Percentiles rank a stretch among this genome's conserved stretches.
These are phyloP conservation scores for Hortiboletus flavorubellus DNA, from an alignment of 768 basidiomycete species.

Conservation along the genomic window DNA sequence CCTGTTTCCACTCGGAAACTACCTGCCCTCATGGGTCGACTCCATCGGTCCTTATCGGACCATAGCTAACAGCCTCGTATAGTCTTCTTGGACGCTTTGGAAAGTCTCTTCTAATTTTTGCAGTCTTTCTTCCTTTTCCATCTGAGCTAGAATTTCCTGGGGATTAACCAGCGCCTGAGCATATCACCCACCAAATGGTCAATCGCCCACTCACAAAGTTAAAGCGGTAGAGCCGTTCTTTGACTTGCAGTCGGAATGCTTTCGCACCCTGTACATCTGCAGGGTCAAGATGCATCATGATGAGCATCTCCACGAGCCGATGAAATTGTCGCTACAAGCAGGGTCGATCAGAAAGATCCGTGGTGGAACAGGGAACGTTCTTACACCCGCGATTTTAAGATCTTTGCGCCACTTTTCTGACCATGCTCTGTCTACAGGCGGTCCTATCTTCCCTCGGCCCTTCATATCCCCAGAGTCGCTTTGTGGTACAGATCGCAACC, in stretches of 20 bases:
- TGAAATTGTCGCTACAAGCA: constrained; percentile 82
- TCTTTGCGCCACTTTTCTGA: constrained; percentile 75
- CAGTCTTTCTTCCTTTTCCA: constrained; percentile 83
- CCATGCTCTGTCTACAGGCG: constrained; percentile 76
- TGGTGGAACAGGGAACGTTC: constrained; percentile 10
- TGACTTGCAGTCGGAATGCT: constrained; percentile 86
- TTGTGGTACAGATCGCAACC: constrained; percentile 30
- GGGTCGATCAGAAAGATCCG: neutral
- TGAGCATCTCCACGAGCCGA: constrained; percentile 88
- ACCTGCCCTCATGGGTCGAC: constrained; percentile 1
- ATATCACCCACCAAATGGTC: neutral
- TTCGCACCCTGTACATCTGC: constrained; percentile 50
- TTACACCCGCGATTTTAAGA: constrained; percentile 86
- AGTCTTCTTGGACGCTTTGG: constrained; percentile 80
- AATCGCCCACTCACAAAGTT: constrained; percentile 69
- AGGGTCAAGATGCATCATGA: constrained; percentile 66
- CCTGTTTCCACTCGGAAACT: neutral
- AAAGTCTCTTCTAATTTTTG: constrained; percentile 94
- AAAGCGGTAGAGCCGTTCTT: constrained; percentile 91
- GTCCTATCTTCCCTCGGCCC: constrained; percentile 62
- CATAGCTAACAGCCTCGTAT: constrained; percentile 69
- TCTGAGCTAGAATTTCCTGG: constrained; percentile 83
- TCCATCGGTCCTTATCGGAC: constrained; percentile 23
- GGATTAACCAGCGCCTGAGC: neutral
- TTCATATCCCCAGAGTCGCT: constrained; percentile 18